phyloP scores from a whole-genome alignment of 2,329 filamentous ascomycete species.

The Uncinocarpus reesii region DNA sequence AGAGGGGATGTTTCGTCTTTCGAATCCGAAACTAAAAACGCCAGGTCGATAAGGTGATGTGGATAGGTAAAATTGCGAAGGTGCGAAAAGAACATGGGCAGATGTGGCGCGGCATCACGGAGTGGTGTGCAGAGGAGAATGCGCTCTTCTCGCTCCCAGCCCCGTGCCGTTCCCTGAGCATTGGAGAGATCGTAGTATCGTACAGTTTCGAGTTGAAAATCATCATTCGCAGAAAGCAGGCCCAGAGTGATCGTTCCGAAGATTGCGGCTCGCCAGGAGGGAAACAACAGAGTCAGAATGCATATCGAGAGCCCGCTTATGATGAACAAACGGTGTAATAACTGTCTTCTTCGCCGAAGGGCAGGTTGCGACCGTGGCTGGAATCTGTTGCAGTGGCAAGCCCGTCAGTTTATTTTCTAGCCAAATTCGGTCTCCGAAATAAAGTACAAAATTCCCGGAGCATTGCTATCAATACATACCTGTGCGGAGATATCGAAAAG shows the following conservation, averaged over 20 bases:
- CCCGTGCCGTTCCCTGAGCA: constrained; percentile 79
- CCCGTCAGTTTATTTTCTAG: not conserved
- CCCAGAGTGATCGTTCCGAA: constrained; percentile 57
- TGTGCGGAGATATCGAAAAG: constrained; percentile 81
- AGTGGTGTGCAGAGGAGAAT: constrained; percentile 91
- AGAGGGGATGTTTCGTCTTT: constrained; percentile 79
- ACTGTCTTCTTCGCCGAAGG: constrained; percentile 60
- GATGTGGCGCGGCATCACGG: constrained; percentile 80
- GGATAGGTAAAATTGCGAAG: constrained; percentile 94
- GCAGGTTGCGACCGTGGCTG: constrained; percentile 70
- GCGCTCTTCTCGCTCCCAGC: constrained; percentile 92
- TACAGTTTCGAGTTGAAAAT: constrained; percentile 81
- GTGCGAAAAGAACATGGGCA: constrained; percentile 98
- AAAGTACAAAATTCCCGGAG: too few species aligned
- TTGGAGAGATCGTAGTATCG: constrained; percentile 93
- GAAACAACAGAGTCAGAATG: constrained; percentile 60
- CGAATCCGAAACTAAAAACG: constrained; percentile 93
- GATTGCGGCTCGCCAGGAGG: constrained; percentile 57
- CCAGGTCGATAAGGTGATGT: constrained; percentile 89
- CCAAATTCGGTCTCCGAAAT: too few species aligned
- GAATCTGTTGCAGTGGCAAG: constrained; percentile 48
- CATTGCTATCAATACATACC: too few species aligned
- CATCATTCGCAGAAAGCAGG: constrained; percentile 55
- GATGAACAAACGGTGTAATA: constrained; percentile 58
- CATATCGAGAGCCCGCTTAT: constrained; percentile 48